Evolutionary conservation across 2,329 filamentous ascomycete genomes (phyloP).

Genomic region (Paracoccidioides brasiliensis): DNA sequence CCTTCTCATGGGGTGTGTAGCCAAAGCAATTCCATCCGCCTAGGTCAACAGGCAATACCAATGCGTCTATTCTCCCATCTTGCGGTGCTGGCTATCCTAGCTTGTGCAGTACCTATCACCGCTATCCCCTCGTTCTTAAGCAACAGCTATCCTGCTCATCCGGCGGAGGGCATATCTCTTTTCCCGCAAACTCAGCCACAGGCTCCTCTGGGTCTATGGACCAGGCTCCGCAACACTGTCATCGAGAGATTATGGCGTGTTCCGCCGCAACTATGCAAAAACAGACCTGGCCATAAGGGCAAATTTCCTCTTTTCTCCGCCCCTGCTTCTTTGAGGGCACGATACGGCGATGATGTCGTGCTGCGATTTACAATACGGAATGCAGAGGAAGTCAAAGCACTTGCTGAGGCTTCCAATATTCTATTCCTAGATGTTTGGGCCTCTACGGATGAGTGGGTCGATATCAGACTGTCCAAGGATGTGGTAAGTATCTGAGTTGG

Average conservation of each 20-base stretch:
- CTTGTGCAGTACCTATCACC: constrained; percentile 22
- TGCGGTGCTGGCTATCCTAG: constrained; percentile 4
- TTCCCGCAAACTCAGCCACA: constrained; percentile 17
- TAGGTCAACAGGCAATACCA: not conserved
- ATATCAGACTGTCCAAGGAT: constrained; percentile 65
- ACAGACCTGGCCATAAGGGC: constrained; percentile 9
- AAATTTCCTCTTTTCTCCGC: constrained; percentile 13
- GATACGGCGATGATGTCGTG: constrained; percentile 72
- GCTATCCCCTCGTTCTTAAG: constrained; percentile 1
- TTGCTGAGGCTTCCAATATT: constrained; percentile 59
- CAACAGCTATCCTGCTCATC: constrained; percentile 18
- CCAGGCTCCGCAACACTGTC: constrained; percentile 28
- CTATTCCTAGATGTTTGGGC: constrained; percentile 88
- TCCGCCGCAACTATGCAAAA: constrained; percentile 17
- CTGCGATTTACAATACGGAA: constrained; percentile 68
- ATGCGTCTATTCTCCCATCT: not conserved
- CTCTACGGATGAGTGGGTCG: constrained; percentile 66
- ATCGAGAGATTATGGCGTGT: constrained; percentile 34
- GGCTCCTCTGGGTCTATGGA: constrained; percentile 23
- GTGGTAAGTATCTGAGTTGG: constrained; percentile 41
- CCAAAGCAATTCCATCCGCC: not conserved
- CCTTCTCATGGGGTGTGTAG: not conserved
- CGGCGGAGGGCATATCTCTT: constrained; percentile 19
- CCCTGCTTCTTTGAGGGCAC: constrained; percentile 30
- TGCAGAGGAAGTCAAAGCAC: constrained; percentile 52